Base-by-base conservation (phyloP, 495 filamentous ascomycete species). In the Aspergillus bridgeri region DNA sequence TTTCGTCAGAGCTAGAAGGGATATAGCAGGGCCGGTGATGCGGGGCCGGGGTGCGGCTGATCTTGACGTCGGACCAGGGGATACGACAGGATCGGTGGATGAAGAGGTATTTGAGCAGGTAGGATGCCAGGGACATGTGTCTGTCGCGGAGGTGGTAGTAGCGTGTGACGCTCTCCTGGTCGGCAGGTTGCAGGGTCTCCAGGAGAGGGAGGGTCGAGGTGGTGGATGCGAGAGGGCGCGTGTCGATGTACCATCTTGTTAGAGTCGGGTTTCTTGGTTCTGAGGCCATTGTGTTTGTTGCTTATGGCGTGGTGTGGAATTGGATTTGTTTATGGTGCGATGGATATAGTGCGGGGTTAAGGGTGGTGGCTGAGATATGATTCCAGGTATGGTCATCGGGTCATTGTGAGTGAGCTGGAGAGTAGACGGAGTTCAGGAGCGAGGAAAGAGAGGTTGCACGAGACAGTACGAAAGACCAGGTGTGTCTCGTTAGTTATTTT, bases 91-190 rank as follows among this genome's bases (percentile, higher is more conserved):
- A 79, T 62, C 81, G 77, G 62, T 83, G 76, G 58, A 95, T 81
- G 62, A 85, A 88, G 53, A 83, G 75, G 65, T 88, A 89, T 75
- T 96, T 96, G 25, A 96, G 75, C 3, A 96, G 81, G 53, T 85
- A 81, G 17, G 90, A 95, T 38, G 78, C 89, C 13, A 96, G 79
- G 8, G 77, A 77, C 75, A 78, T 77, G 64, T 73, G 74, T 45
- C 65, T 69, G 58, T 79, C 77, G 54, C 72, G 59, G 0, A 70
- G 56, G 57, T 74, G 72, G 54, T 75, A 67, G 64, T 59, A 79
- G 58, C 69, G 69, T 44, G 60, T 66, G 52, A 75, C 65, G 17
- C 69, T 57, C 42, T 62, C 59, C 57, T 76, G 74, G 46, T 79
- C 73, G 27, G 60, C 42, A 19, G 60, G 60, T 53, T 68, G 70